These are phyloP conservation scores for Collybiopsis confluens DNA, from an alignment of 768 basidiomycete genomes.

Conservation along the genomic window DNA sequence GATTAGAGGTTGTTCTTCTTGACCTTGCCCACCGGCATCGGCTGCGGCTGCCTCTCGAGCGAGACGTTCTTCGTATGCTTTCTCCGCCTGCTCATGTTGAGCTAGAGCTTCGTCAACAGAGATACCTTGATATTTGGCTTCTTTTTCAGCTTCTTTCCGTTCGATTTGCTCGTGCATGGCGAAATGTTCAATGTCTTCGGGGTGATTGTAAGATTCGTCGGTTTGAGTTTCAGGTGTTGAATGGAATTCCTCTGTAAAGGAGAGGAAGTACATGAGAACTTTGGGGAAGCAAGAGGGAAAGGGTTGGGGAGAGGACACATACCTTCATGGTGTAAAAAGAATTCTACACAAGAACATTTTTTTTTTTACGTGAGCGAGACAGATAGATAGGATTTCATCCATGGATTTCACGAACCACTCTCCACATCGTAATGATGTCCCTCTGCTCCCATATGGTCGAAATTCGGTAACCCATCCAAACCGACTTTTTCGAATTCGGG, in stretches of 20 bases:
- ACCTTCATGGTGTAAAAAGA: conserved; percentile 98
- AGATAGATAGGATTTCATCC: too few species aligned
- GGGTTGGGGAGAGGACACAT: conserved; percentile 13
- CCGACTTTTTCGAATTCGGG: conserved; percentile 74
- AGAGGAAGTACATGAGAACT: conserved; percentile 3
- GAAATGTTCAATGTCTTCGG: conserved; percentile 93
- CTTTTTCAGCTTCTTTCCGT: conserved; percentile 73
- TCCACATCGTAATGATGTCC: conserved; percentile 93
- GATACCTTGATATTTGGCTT: conserved; percentile 82
- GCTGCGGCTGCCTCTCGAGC: conserved; percentile 3
- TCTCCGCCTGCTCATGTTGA: conserved; percentile 36
- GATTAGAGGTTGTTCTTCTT: conserved; percentile 15
- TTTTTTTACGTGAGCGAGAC: too few species aligned
- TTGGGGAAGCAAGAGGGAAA: background rate
- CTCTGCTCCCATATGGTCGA: conserved; percentile 79
- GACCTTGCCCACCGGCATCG: conserved; percentile 10
- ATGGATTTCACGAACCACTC: too few species aligned
- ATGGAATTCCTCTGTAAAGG: conserved; percentile 74
- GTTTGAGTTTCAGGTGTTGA: conserved; percentile 97
- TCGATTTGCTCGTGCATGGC: conserved; percentile 86
- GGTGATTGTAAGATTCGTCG: conserved; percentile 90
- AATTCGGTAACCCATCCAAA: conserved; percentile 74
- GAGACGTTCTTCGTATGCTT: conserved; percentile 12
- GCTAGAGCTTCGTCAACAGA: conserved; percentile 64
- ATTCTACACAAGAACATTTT: conserved; percentile 55